These are phyloP conservation scores for Xylaria sp. DNA, from an alignment of 2,329 filamentous ascomycete genomes.

Conservation along the genomic window DNA sequence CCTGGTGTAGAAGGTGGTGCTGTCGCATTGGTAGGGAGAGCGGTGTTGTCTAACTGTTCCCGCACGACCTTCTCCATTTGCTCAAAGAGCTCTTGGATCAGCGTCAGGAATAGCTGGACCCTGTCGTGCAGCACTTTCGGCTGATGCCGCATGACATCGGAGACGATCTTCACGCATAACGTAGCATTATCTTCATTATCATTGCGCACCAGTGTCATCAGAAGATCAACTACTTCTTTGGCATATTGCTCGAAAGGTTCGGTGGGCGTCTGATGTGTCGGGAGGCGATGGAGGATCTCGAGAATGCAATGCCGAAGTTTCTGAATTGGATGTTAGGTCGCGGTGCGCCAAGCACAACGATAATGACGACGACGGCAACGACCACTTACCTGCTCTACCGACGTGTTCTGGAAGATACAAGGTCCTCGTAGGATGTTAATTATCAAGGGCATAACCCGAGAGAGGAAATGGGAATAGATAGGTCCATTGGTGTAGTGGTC, in stretches of 20 bases:
- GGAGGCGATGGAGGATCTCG: constrained; percentile 91
- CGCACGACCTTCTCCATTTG: constrained; percentile 94
- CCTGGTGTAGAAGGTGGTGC: constrained; percentile 74
- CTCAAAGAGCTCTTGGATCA: constrained; percentile 96
- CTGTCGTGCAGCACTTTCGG: constrained; percentile 79
- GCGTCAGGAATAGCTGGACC: constrained; percentile 87
- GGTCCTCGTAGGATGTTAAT: constrained; percentile 84
- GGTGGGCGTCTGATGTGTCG: constrained; percentile 73
- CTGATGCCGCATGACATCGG: constrained; percentile 95
- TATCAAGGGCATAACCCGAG: constrained; percentile 90
- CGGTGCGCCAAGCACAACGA: constrained; percentile 1
- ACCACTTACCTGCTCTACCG: constrained; percentile 79
- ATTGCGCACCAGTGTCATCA: constrained; percentile 86
- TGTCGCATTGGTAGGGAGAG: constrained; percentile 62
- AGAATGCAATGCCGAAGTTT: constrained; percentile 93
- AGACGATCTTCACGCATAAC: constrained; percentile 97
- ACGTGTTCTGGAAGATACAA: constrained; percentile 91
- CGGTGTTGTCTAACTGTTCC: constrained; percentile 88
- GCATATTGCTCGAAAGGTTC: constrained; percentile 91
- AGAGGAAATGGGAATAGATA: constrained; percentile 82
- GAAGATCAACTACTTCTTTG: constrained; percentile 85
- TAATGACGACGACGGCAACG: background rate
- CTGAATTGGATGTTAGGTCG: constrained; percentile 54
- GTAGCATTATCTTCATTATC: constrained; percentile 99
- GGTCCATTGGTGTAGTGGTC: constrained; percentile 85